These are phyloP conservation scores for Neonectria sp. DNA, from an alignment of 2,329 filamentous ascomycete genomes.

Conservation along the genomic window DNA sequence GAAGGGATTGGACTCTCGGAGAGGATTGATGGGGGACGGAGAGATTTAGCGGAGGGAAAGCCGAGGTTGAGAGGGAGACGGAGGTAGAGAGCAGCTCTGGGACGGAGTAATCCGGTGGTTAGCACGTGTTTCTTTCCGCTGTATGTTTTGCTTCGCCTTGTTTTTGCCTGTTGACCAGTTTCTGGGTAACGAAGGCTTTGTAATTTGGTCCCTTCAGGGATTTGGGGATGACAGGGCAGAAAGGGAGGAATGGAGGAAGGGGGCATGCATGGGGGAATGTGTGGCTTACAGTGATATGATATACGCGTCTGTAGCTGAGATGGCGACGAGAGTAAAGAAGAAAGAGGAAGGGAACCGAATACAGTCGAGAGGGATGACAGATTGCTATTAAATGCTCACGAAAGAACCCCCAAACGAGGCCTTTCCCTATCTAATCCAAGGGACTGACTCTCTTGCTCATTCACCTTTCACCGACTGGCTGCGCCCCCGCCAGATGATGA, in stretches of 20 bases:
- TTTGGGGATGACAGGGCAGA: background rate
- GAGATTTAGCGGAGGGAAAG: slow-evolving; percentile 26
- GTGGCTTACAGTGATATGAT: slow-evolving; percentile 12
- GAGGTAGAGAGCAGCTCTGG: slow-evolving; percentile 14
- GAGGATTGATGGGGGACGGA: background rate
- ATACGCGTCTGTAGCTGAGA: background rate
- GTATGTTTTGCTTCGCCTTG: slow-evolving; percentile 5
- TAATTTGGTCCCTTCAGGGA: slow-evolving; percentile 17
- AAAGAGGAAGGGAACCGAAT: background rate
- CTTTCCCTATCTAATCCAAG: background rate
- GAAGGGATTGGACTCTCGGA: background rate
- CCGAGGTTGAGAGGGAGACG: slow-evolving; percentile 18
- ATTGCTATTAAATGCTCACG: slow-evolving; percentile 6
- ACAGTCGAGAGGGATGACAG: background rate
- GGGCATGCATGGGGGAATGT: background rate
- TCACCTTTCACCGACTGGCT: background rate
- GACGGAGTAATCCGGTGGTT: slow-evolving; percentile 12
- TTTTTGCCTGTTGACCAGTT: slow-evolving; percentile 2
- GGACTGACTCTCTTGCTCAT: background rate
- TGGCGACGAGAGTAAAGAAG: background rate
- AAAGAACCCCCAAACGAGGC: background rate
- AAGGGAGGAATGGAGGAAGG: background rate
- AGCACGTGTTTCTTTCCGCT: slow-evolving; percentile 10
- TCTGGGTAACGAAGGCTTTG: slow-evolving; percentile 7
- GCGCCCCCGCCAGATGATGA: slow-evolving; percentile 3